Evolutionary conservation across 2,329 filamentous ascomycete genomes (phyloP), one percentile per base, ranked within the genome.

Genomic region (Kalaharituber pfeilii): DNA sequence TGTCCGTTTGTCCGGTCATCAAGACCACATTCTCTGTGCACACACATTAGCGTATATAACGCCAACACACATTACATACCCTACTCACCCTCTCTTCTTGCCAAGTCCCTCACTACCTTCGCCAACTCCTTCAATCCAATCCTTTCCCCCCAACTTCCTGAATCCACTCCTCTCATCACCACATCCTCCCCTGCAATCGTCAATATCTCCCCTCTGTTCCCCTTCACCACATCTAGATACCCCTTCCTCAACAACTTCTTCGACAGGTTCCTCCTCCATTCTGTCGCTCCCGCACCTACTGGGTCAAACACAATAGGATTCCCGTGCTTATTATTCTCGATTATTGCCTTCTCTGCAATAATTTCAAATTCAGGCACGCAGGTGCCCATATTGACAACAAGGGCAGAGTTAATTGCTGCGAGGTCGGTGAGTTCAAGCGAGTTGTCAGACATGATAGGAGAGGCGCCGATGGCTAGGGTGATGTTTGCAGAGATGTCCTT

Each of bases 321-420:
- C 0, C 80, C 80, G 7, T 75, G 77, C 2, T 73, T 72, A 63
- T 95, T 96, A 72, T 96, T 95, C 1, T 86, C 87, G 39, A 71
- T 70, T 8, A 94, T 71, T 0, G 88, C 87, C 65, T 80, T 75
- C 33, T 78, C 65, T 67, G 91, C 87, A 66, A 63, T 29, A 2
- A 22, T 5, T 71, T 64, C 2, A 89, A 68, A 30, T 80, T 81
- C 4, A 86, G 83, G 0, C 81, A 79, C 1, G 5, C 89, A 80
- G 0, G 86, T 94, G 26, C 89, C 89, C 86, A 95, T 95, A 69
- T 96, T 96, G 65, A 96, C 76, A 47, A 96, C 83, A 1, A 96
- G 75, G 0, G 82, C 79, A 9, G 85, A 86, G 33, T 81, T 81
- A 0, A 93, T 75, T 27, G 74, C 75, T 11, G 83, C 80, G n/a